These are phyloP conservation scores for Fragaria iinumae DNA, from an alignment of 306 rosid species.

Conservation along the genomic window DNA sequence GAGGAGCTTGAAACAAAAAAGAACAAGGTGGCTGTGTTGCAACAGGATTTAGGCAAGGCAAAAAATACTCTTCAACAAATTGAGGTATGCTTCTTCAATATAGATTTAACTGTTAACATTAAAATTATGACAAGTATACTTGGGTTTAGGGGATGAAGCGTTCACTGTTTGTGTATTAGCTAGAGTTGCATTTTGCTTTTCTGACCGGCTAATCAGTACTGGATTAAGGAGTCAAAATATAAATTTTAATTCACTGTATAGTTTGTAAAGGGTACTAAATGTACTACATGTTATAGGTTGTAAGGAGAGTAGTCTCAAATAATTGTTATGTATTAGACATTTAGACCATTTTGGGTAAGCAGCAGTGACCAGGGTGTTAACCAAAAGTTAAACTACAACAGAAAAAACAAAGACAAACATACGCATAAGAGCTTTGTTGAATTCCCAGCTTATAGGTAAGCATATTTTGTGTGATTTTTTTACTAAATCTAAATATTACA, in stretches of 20 bases:
- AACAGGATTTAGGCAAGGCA: conserved; percentile 38
- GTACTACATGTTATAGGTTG: no score
- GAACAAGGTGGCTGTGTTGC: conserved; percentile 35
- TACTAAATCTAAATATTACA: conserved; percentile 29
- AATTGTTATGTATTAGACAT: background rate
- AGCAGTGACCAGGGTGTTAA: background rate
- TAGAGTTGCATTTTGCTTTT: background rate
- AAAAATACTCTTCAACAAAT: conserved; percentile 33
- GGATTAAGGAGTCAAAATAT: background rate
- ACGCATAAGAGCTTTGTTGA: background rate
- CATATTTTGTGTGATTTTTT: background rate
- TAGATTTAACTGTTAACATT: background rate
- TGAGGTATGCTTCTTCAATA: conserved; percentile 48
- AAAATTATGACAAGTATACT: background rate
- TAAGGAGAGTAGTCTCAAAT: background rate
- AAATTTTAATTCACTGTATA: no score
- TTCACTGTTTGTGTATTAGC: background rate
- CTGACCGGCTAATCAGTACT: background rate
- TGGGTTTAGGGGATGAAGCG: background rate
- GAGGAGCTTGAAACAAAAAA: conserved; percentile 53
- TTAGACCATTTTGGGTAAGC: background rate
- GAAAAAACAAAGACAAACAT: background rate
- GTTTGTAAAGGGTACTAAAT: no score
- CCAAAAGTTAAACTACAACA: background rate
- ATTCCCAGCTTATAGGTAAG: background rate